phyloP scores from a whole-genome alignment of 306 rosid species.

The Vachellia pachyceras region DNA sequence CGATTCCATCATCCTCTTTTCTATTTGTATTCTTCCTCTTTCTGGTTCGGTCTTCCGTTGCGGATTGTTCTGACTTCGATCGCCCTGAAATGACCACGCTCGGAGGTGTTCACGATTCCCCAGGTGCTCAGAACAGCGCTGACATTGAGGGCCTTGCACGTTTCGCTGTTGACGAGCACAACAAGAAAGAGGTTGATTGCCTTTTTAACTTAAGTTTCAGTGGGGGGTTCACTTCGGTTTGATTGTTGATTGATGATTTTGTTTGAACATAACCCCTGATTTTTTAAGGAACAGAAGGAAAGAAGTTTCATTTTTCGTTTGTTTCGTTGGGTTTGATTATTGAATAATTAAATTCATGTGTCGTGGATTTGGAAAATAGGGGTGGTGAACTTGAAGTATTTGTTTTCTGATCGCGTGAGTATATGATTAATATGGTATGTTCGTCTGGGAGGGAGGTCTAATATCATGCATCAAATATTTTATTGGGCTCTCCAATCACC shows the following conservation, averaged over 20 bases:
- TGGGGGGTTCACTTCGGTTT: background rate
- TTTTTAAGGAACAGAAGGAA: background rate
- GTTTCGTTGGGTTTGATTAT: background rate
- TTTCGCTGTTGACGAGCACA: constrained; percentile 85
- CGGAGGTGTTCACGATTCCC: constrained; percentile 66
- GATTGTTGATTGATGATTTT: background rate
- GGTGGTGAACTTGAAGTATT: background rate
- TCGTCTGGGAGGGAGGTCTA: background rate
- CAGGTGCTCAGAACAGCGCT: constrained; percentile 51
- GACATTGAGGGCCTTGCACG: constrained; percentile 71
- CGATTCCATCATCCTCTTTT: background rate
- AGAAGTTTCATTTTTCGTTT: background rate
- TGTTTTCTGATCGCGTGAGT: background rate
- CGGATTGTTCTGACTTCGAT: constrained; percentile 38
- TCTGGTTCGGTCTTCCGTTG: constrained; percentile 1
- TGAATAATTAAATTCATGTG: background rate
- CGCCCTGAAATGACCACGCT: constrained; percentile 49
- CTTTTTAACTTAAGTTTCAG: background rate
- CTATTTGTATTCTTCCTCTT: constrained; percentile 20
- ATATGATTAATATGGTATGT: too few relatives aligned
- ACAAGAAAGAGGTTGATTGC: constrained; percentile 58
- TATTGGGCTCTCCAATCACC: background rate
- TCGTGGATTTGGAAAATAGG: background rate
- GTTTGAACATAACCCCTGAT: background rate
- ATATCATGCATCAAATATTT: background rate